Evolutionary conservation across 2,329 filamentous ascomycete species (phyloP).

Genomic region (Talaromyces verruculosus): DNA sequence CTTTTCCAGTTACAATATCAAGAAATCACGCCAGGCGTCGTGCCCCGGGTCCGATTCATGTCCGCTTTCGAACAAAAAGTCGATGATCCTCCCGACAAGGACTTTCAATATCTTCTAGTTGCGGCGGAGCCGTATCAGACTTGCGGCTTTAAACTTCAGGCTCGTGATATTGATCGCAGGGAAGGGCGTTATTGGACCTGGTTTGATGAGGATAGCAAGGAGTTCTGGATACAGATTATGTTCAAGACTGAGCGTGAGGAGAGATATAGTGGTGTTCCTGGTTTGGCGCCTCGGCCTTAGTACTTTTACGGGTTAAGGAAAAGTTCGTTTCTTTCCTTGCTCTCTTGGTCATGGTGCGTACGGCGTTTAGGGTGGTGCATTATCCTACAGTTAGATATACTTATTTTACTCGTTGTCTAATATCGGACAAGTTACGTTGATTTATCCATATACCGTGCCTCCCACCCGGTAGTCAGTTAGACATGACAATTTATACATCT

Average conservation of each 20-base stretch:
- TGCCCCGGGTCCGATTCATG: constrained; percentile 92
- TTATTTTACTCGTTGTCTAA: not conserved
- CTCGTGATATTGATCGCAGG: constrained; percentile 83
- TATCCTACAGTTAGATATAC: not conserved
- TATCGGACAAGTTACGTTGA: not conserved
- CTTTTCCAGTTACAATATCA: constrained; percentile 97
- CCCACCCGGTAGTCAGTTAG: not conserved
- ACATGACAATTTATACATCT: not conserved
- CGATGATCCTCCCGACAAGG: constrained; percentile 87
- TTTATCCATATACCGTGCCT: not conserved
- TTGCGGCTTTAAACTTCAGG: constrained; percentile 92
- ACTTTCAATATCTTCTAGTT: constrained; percentile 90
- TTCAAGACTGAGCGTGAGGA: constrained; percentile 99
- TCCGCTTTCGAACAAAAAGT: constrained; percentile 94
- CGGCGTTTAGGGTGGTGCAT: not conserved
- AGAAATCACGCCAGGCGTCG: constrained; percentile 73
- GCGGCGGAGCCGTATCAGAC: constrained; percentile 98
- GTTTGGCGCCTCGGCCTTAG: constrained; percentile 54
- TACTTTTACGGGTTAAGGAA: constrained; percentile 23
- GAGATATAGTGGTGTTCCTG: constrained; percentile 69
- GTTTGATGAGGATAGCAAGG: constrained; percentile 93
- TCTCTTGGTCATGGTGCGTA: not conserved
- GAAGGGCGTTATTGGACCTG: constrained; percentile 89
- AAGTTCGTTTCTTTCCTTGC: constrained; percentile 16
- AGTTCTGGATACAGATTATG: constrained; percentile 96